Conservation (phyloP, 768 basidiomycete species). For the Guyanaporus albipodus region DNA sequence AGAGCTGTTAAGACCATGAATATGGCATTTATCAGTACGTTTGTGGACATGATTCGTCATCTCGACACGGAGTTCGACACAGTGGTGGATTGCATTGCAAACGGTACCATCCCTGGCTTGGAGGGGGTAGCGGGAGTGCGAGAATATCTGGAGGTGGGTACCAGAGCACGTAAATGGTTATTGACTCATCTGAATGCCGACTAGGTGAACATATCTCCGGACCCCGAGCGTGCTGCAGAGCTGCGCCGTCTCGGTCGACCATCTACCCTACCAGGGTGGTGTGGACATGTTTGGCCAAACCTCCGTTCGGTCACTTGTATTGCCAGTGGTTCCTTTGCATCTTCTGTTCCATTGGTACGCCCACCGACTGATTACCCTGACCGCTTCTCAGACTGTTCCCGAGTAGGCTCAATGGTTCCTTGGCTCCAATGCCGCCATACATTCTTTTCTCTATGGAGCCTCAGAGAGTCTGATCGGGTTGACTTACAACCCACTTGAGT, state of each 20-base stretch:
- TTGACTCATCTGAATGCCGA: not conserved
- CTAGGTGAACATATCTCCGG: slow-evolving; percentile 1
- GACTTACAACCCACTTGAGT: slow-evolving; percentile 3
- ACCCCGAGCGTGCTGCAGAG: slow-evolving; percentile 9
- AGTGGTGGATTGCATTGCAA: slow-evolving; percentile 11
- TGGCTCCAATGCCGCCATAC: slow-evolving; percentile 1
- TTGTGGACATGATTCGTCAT: slow-evolving; percentile 9
- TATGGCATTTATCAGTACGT: slow-evolving; percentile 4
- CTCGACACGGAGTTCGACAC: slow-evolving; percentile 8
- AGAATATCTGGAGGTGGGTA: not conserved
- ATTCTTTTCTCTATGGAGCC: not conserved
- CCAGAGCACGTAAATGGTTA: not conserved
- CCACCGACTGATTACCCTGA: not conserved
- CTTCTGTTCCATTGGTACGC: slow-evolving; percentile 10
- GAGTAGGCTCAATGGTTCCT: slow-evolving; percentile 7
- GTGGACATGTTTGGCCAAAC: slow-evolving; percentile 12
- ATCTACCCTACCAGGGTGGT: slow-evolving; percentile 12
- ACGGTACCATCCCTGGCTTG: slow-evolving; percentile 6
- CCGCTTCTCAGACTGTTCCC: not conserved
- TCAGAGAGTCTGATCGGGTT: slow-evolving; percentile 9
- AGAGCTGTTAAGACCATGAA: slow-evolving; percentile 1
- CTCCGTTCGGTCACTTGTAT: slow-evolving; percentile 1
- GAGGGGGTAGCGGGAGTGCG: slow-evolving; percentile 1
- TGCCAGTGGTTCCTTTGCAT: slow-evolving; percentile 12
- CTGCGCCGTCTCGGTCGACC: slow-evolving; percentile 11